Evolutionary conservation across 2,329 filamentous ascomycete species (phyloP), one percentile per base, ranked within the genome.

Genomic region (Aspergillus sp.): DNA sequence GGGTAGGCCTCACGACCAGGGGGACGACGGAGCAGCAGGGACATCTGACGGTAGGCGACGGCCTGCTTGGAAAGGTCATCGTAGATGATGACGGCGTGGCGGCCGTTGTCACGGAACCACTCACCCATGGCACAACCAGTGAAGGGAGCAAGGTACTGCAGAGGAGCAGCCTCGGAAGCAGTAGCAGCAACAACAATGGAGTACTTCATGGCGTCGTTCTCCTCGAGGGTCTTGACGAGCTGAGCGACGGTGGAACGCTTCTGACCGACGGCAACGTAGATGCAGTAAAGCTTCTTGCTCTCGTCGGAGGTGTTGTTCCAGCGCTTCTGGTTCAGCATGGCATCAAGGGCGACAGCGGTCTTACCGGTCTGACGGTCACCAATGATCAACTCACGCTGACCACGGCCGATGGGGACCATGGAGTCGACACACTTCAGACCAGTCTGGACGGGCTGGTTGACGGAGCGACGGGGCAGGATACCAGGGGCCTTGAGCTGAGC

Each of bases 171-270:
- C 84, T 99, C 95, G 59, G 95, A 98, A 73, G 95, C 95, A 65
- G 95, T 99, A 74, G 95, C 95, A 70, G 95, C 95, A 69, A 98
- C 92, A 68, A 99, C 80, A 69, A 97, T 88, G 70, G 85, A 89
- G 88, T 98, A 99, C 86, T 97, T 97, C 92, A 99, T 96, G 78
- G 95, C 92, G 74, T 98, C 93, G 81, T 97, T 97, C 90, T 98
- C 94, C 88, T 98, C 94, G 61, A 99, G 91, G 68, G 95, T 98
- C 91, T 98, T 92, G 86, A 99, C 95, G 75, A 99, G 89, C 87
- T 99, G 95, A 71, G 95, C 95, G 74, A 99, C 94, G 72, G 95
- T 99, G 73, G 95, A 98, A 81, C 95, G 92, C 89, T 99, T 99
- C 89, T 99, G 95, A 77, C 95, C 95, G 74, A 99, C 89, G 77